These are phyloP conservation scores for Tylopilus felleus DNA, from an alignment of 768 basidiomycete species.

Conservation along the genomic window DNA sequence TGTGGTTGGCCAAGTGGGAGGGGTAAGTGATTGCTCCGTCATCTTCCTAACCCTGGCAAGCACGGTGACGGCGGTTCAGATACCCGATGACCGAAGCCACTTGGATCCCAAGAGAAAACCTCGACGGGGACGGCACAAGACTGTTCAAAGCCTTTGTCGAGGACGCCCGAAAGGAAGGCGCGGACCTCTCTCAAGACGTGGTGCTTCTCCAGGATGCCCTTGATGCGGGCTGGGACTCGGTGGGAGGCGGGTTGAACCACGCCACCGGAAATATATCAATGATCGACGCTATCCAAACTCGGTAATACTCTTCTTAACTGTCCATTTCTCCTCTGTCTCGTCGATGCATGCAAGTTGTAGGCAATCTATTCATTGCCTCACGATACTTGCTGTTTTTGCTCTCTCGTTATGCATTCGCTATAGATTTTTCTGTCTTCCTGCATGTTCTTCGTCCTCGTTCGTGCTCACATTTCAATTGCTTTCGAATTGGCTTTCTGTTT, in stretches of 20 bases:
- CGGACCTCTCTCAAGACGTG: conserved; percentile 11
- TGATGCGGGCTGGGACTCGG: conserved; percentile 15
- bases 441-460: background rate
- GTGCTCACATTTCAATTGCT: background rate
- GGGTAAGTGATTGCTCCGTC: conserved; percentile 18
- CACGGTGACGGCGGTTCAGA: conserved; percentile 7
- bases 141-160: conserved; percentile 17
- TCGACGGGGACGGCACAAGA: conserved; percentile 15
- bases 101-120: conserved; percentile 31
- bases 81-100: conserved; percentile 28
- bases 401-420: no score
- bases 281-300: background rate
- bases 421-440: background rate
- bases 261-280: background rate
- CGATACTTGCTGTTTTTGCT: no score
- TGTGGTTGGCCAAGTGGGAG: conserved; percentile 34
- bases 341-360: no score
- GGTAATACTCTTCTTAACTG: no score
- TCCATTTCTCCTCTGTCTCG: no score
- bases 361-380: no score
- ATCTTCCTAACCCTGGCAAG: background rate
- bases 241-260: background rate
- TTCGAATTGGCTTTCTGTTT: background rate
- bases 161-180: conserved; percentile 18
- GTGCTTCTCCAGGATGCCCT: conserved; percentile 25